Percentiles rank a stretch among this genome's conserved stretches.
Evolutionary conservation across 108 stramenopile species (phyloP).

Genomic region (Nannochloropsis gaditana): DNA sequence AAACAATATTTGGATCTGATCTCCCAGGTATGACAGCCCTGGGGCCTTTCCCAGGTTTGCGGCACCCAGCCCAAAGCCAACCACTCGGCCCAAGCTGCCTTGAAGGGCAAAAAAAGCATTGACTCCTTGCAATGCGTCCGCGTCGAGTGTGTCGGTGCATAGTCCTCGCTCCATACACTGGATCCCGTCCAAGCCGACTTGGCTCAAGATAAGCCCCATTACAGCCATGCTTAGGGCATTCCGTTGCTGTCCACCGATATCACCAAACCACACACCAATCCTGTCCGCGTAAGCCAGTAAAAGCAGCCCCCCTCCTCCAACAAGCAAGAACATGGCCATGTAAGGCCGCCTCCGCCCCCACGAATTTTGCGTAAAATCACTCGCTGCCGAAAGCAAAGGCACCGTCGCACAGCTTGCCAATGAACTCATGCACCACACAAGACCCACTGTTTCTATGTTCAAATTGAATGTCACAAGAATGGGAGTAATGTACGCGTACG

Average conservation of each 20-base stretch:
- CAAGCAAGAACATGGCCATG: neutral
- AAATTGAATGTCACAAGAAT: neutral
- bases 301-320: neutral
- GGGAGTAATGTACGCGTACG: conserved; percentile 1
- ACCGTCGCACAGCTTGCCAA: conserved; percentile 14
- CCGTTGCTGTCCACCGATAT: neutral
- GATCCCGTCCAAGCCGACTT: neutral
- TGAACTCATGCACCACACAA: neutral
- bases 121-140: conserved; percentile 14
- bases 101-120: conserved; percentile 12
- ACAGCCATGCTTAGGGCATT: neutral
- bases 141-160: neutral
- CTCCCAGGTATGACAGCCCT: neutral
- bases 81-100: neutral
- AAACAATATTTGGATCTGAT: neutral
- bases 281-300: neutral
- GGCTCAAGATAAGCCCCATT: neutral
- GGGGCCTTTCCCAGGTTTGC: neutral
- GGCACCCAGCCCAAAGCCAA: neutral
- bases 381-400: neutral
- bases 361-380: conserved; percentile 3
- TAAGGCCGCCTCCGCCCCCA: neutral
- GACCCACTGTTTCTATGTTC: neutral
- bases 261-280: neutral
- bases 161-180: neutral